Evolutionary conservation across 495 filamentous ascomycete genomes (phyloP), one percentile per base, ranked within the genome.

Genomic region (Staphylotrichum tortipilum): DNA sequence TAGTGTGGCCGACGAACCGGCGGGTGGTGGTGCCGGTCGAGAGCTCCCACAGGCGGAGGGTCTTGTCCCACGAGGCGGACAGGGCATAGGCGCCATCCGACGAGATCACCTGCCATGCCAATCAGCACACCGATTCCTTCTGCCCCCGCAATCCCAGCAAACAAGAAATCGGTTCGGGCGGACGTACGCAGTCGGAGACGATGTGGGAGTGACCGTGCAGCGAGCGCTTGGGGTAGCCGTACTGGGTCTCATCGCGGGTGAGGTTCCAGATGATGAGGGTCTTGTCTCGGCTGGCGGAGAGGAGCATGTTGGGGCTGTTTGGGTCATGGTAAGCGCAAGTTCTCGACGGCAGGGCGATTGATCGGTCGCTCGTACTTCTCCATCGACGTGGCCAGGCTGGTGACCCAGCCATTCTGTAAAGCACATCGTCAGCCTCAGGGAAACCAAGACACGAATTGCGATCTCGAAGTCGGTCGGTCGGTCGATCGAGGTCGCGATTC

Each of bases 261-360:
- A 99, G 84, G 84, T 95, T 94, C 92, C 92, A 99, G 82, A 99
- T 91, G 78, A 99, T 99, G 68, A 99, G 78, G 62, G 87, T 88
- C 83, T 97, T 95, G 82, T 99, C 92, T 72, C 92, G 88, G 73
- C 81, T 86, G 62, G 80, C 89, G 52, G 92, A 99, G 58, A 99
- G 85, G 67, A 99, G 89, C 94, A 99, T 99, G 81, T 99, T 96
- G 65, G 94, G 94, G 85, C 86, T 90, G 70, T 64, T n/a, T n/a
- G n/a, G 72, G 49, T 30, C 53, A 47, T 23, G 48, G 64, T 65
- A 47, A 67, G 63, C 50, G 54, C 15, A 31, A 31, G 54, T 53
- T 30, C 59, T 59, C 47, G 47, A 40, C 42, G 42, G 30, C 47
- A 40, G 18, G 33, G 12, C 34, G 38, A 58, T 55, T 43, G 36